A percentile compares a stretch with the other conserved stretches of the same genome.
phyloP scores from a whole-genome alignment of 192 early-diverging fungal genomes.

The Blastocladiella britannica region DNA sequence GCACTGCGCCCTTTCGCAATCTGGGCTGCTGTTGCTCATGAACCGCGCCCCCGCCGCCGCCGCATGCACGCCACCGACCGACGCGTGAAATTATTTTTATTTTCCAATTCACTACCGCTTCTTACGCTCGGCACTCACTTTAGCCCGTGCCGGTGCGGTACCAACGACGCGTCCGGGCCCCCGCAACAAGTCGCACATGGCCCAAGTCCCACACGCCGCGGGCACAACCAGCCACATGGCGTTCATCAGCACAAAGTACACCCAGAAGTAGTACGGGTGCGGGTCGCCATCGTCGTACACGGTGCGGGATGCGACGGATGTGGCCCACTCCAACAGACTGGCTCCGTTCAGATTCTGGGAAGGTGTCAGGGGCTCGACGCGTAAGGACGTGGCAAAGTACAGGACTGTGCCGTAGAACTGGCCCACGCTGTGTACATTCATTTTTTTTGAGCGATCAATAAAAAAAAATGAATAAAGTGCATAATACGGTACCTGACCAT shows the following conservation, averaged over 20 bases:
- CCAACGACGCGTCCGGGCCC: too few relatives aligned
- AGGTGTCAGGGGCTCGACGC: conserved; percentile 15
- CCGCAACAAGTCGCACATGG: too few relatives aligned
- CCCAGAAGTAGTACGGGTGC: conserved; percentile 63
- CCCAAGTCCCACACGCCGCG: conserved; percentile 13
- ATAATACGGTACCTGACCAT: conserved; percentile 2
- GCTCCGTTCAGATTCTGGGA: background rate
- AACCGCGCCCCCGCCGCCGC: too few relatives aligned
- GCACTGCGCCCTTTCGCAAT: too few relatives aligned
- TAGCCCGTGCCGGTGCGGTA: too few relatives aligned
- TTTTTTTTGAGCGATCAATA: background rate
- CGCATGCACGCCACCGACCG: too few relatives aligned
- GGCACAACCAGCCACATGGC: conserved; percentile 64
- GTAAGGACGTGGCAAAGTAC: conserved; percentile 50
- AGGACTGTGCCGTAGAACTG: conserved; percentile 67
- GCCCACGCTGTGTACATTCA: conserved; percentile 20
- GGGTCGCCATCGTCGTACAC: conserved; percentile 35
- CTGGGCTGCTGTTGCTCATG: too few relatives aligned
- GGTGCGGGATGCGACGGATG: background rate
- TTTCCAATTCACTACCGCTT: too few relatives aligned
- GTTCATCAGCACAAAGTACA: conserved; percentile 77
- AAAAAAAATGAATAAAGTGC: background rate
- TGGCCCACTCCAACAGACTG: background rate
- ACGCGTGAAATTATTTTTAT: too few relatives aligned
- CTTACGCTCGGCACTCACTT: too few relatives aligned